phyloP scores from a whole-genome alignment of 768 basidiomycete genomes.

The Pleurotus giganteus region DNA sequence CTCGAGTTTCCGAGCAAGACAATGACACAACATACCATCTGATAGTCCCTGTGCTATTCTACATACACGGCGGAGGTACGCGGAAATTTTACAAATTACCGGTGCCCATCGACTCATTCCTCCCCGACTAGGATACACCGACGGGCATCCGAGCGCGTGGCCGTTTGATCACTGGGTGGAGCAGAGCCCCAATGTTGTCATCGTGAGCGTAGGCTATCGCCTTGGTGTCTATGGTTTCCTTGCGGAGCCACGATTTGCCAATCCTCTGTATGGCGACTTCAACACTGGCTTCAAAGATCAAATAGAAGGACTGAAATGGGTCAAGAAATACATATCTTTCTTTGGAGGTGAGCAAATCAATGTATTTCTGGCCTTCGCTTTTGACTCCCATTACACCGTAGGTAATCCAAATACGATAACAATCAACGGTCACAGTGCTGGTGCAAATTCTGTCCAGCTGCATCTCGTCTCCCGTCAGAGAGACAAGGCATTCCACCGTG shows the following conservation, averaged over 20 bases:
- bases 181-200: conserved; percentile 25
- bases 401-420: conserved; percentile 43
- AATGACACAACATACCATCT: not conserved
- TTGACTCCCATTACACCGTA: not conserved
- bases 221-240: conserved; percentile 36
- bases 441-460: conserved; percentile 36
- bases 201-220: not conserved
- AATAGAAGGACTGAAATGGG: conserved; percentile 47
- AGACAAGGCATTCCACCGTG: conserved; percentile 35
- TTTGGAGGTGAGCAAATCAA: conserved; percentile 51
- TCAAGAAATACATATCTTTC: conserved; percentile 48
- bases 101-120: not conserved
- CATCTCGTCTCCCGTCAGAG: conserved; percentile 50
- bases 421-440: conserved; percentile 24
- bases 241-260: conserved; percentile 32
- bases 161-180: conserved; percentile 66
- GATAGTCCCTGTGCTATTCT: conserved; percentile 44
- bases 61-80: conserved; percentile 48
- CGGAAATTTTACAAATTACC: not conserved
- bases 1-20: not conserved
- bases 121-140: conserved; percentile 43
- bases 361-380: no score
- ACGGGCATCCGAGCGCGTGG: conserved; percentile 61
- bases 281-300: conserved; percentile 5
- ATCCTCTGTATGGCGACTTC: not conserved